Base-by-base conservation (phyloP, 2,329 filamentous ascomycete species). In the Diplodia scrobiculata region DNA sequence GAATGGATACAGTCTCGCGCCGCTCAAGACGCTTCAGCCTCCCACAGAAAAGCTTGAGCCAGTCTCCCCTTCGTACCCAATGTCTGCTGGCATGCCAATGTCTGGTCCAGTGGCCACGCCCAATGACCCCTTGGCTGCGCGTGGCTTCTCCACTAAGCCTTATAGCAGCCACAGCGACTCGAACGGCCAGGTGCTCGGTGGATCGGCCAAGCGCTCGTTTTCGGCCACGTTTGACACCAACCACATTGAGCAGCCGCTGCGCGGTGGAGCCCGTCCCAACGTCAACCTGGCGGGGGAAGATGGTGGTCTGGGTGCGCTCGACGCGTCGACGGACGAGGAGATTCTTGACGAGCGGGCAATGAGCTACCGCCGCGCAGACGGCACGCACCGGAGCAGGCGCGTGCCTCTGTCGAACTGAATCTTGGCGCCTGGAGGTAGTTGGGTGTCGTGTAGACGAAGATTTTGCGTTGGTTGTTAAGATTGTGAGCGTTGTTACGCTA, bases 311-410 rank as follows among this genome's bases (percentile, higher is more conserved):
- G 55, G 63, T 17, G 70, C 66, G 7, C 52, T 69, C 29, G 70
- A 73, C 58, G 70, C 71, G 63, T 69, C 71, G 41, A 75, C 76
- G 13, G 79, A 80, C 65, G 78, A 79, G 65, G 78, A 79, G 59
- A 69, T 75, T 55, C 72, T 76, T 75, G 72, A 78, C 59, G 70
- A 74, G 52, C 68, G 73, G 65, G 73, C 76, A 63, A 81, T 82
- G 80, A 78, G 75, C 68, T 83, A 83, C 69, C 76, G 79, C 50
- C 76, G 81, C 45, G 81, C 81, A 48, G 80, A 82, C 68, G 81
- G 81, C 64, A 79, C 77, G 10, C 74, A 76, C 65, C 73, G 76
- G 62, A 75, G 74, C 67, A 73, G 76, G 63, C 75, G 73, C 48
- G 72, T 78, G 13, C 76, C 76, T 29, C 51, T 67, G 21, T 55